A percentile compares a stretch with the other conserved stretches of the same genome.
Conservation (phyloP, 2,329 filamentous ascomycete species). For the Exophiala sideris region DNA sequence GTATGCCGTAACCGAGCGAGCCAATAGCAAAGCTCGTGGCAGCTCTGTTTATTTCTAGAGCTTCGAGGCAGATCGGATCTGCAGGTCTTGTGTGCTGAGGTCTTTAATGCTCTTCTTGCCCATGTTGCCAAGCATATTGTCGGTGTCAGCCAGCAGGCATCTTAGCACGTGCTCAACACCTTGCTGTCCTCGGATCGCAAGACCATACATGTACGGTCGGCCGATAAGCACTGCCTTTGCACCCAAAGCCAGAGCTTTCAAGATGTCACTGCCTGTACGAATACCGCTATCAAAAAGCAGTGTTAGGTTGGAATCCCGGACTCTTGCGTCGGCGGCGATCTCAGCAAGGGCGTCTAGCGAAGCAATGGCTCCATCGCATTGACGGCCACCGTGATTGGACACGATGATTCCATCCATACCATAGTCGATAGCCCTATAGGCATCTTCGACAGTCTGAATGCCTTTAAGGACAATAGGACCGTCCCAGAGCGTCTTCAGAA, state of each 20-base stretch:
- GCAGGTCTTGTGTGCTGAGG: conserved; percentile 24
- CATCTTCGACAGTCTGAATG: conserved; percentile 51
- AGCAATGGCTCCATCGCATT: conserved; percentile 51
- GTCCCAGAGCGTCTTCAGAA: conserved; percentile 57
- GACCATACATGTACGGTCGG: conserved; percentile 56
- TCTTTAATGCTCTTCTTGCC: conserved; percentile 27
- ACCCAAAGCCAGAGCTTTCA: conserved; percentile 53
- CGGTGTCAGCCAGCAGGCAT: conserved; percentile 48
- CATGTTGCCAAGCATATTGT: conserved; percentile 29
- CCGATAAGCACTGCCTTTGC: conserved; percentile 58
- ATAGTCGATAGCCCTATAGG: conserved; percentile 41
- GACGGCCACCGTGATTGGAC: conserved; percentile 52
- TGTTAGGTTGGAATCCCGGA: conserved; percentile 33
- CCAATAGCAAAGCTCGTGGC: too few species aligned
- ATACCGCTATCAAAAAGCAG: conserved; percentile 53
- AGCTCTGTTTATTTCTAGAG: conserved; percentile 8
- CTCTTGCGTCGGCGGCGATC: conserved; percentile 53
- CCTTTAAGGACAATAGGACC: conserved; percentile 64
- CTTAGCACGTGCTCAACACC: conserved; percentile 53
- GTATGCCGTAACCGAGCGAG: too few species aligned
- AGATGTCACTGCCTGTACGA: conserved; percentile 48
- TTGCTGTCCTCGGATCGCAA: conserved; percentile 52
- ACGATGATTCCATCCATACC: conserved; percentile 52
- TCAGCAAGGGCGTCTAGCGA: conserved; percentile 55
- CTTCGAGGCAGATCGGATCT: conserved; percentile 22